Evolutionary conservation across 345 rosid genomes (phyloP).

Genomic region (Cardiospermum halicacabum): DNA sequence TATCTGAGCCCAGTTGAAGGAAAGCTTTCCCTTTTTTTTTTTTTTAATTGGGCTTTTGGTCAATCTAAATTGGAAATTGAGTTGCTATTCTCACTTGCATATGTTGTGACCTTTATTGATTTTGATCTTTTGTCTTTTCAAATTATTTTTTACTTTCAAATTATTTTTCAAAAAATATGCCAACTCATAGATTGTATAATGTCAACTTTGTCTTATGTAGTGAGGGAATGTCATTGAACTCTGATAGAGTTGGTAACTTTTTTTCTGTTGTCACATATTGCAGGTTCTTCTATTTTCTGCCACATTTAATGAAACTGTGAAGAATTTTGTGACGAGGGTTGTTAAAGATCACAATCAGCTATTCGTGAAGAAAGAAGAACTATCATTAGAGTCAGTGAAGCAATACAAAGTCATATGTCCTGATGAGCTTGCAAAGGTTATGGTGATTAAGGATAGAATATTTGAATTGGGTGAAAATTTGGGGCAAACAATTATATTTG

Average conservation of each 20-base stretch:
- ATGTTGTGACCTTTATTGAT: neutral
- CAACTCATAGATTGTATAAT: neutral
- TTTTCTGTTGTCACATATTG: neutral
- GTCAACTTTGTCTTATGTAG: neutral
- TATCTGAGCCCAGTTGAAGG: neutral
- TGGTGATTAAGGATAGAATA: slow-evolving; percentile 72
- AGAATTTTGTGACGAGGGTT: slow-evolving; percentile 58
- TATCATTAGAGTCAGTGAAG: slow-evolving; percentile 77
- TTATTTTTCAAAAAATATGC: too few species aligned
- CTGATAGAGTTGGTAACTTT: neutral
- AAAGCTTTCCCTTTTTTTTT: too few species aligned
- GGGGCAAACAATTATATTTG: slow-evolving; percentile 87
- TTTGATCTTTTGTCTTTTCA: neutral
- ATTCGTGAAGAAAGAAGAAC: slow-evolving; percentile 85
- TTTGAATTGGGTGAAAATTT: slow-evolving; percentile 76
- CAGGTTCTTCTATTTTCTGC: slow-evolving; percentile 95
- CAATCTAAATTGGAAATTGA: neutral
- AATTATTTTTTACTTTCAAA: neutral
- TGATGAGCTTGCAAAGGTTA: slow-evolving; percentile 63
- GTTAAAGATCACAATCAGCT: slow-evolving; percentile 78
- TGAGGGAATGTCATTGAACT: neutral
- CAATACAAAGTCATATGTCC: slow-evolving; percentile 89
- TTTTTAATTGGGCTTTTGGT: neutral
- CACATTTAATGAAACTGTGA: slow-evolving; percentile 77
- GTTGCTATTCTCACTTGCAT: neutral